Base-by-base conservation (phyloP, 768 basidiomycete species). In the Gelatoporia subvermispora region DNA sequence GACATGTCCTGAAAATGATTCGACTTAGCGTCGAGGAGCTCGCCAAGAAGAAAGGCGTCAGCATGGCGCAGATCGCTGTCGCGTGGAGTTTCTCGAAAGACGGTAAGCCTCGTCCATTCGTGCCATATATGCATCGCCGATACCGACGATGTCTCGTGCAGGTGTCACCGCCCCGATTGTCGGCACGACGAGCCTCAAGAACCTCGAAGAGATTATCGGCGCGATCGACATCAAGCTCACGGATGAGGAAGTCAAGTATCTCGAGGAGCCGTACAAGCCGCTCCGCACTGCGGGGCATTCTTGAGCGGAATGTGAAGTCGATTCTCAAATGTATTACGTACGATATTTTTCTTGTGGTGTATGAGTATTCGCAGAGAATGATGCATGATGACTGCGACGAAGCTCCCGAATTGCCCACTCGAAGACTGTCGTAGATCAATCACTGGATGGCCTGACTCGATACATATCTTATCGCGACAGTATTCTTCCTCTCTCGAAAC, bases 181-280 rank as follows among this genome's bases (percentile, higher is more conserved):
- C 21, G 73, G 73, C 15, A 61, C 67, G 0, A 70, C 68, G 10
- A 68, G 57, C 18, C 50, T 67, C 13, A 60, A 68, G 42, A 66
- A 71, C 46, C 61, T 75, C 16, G 59, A 70, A 43, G 72, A 75
- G 35, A 58, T 72, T 18, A 57, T 71, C 42, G 67, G 65, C 16
- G 45, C 25, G 4, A 65, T 77, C 15, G 55, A 79, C 43, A 52
- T 83, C 25, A 65, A 71, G 47, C 68, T 85, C 35, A 74, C 74
- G 0, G 62, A 69, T 2, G 81, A 83, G n/a, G 83, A 86, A 54
- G 66, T 78, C 38, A 72, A 76, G 60, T 71, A 70, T 44, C 70
- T 86, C 35, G 74, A 76, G 48, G 73, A 78, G 51, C 72, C 76
- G 0, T 84, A 85, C 65, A 38, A 56, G 35, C 66, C 78, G 1